A percentile compares a stretch with the other conserved stretches of the same genome.
phyloP scores from a whole-genome alignment of 2,329 filamentous ascomycete genomes.

The Cytospora chrysosperma region DNA sequence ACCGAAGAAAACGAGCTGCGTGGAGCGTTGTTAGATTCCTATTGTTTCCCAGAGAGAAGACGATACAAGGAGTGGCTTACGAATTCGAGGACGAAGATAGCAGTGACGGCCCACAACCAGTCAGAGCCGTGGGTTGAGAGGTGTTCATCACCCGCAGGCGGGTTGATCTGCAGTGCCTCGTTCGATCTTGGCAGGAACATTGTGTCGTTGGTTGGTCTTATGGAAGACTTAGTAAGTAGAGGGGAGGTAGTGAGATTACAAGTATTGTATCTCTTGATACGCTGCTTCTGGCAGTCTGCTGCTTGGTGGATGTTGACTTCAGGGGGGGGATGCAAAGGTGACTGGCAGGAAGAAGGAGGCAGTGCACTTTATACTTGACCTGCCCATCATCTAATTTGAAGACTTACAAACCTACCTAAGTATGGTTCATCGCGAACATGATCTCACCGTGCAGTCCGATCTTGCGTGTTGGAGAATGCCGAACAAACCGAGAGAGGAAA shows the following conservation, averaged over 20 bases:
- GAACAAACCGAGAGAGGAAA: slow-evolving; percentile 3
- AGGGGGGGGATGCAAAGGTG: background rate
- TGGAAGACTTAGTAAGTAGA: background rate
- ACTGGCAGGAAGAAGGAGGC: background rate
- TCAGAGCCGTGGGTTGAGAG: slow-evolving; percentile 49
- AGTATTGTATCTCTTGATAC: background rate
- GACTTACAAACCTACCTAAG: background rate
- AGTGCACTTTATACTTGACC: slow-evolving; percentile 6
- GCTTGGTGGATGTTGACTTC: background rate
- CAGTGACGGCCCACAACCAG: slow-evolving; percentile 56
- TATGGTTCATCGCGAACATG: background rate
- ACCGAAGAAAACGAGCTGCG: slow-evolving; percentile 41
- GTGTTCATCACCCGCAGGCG: slow-evolving; percentile 38
- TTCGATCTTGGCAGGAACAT: slow-evolving; percentile 34
- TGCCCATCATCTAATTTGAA: background rate
- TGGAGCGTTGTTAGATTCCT: slow-evolving; percentile 19
- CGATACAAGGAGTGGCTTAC: slow-evolving; percentile 33
- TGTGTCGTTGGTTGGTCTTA: background rate
- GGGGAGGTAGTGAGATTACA: too few species aligned
- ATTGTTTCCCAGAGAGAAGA: background rate
- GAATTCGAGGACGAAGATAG: slow-evolving; percentile 47
- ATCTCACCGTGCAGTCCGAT: slow-evolving; percentile 3
- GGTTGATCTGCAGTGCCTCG: slow-evolving; percentile 48
- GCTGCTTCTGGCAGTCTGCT: background rate
- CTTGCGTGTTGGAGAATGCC: slow-evolving; percentile 10